Evolutionary conservation across 1,139 yeast genomes (phyloP).

Genomic region (Zygosaccharomyces sapae): DNA sequence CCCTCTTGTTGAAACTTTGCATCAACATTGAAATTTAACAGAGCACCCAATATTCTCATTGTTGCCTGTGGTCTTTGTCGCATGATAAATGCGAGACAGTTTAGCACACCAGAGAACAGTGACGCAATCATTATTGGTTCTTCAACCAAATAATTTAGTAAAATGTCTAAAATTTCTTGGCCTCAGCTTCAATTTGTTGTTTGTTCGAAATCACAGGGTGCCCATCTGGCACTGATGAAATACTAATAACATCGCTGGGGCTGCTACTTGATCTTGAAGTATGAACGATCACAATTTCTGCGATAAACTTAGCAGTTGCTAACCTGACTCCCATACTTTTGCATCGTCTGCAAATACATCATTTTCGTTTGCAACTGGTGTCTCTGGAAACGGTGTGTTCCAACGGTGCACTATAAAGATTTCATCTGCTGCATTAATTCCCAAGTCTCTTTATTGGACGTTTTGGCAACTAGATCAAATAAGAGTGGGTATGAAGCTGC

Average conservation of each 20-base stretch:
- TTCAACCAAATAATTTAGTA: conserved; percentile 53
- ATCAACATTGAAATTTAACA: conserved; percentile 43
- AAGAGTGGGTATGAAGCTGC: conserved; percentile 36
- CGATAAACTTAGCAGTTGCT: conserved; percentile 67
- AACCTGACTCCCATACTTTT: conserved; percentile 54
- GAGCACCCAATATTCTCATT: conserved; percentile 41
- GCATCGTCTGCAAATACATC: conserved; percentile 43
- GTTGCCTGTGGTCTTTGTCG: conserved; percentile 55
- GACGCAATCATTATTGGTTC: conserved; percentile 54
- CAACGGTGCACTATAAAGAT: conserved; percentile 34
- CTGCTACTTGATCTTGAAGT: conserved; percentile 38
- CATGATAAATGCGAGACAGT: conserved; percentile 49
- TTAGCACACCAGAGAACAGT: conserved; percentile 52
- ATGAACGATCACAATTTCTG: conserved; percentile 68
- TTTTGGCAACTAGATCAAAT: conserved; percentile 40
- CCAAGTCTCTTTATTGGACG: conserved; percentile 38
- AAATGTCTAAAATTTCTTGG: conserved; percentile 63
- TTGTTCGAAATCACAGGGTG: conserved; percentile 62
- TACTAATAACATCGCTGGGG: conserved; percentile 41
- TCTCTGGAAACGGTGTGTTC: conserved; percentile 36
- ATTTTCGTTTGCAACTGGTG: conserved; percentile 37
- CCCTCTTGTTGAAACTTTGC: conserved; percentile 39
- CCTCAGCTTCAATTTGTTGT: conserved; percentile 62
- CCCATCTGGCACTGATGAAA: conserved; percentile 53
- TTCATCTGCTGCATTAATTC: conserved; percentile 33